Base-by-base conservation (phyloP, 768 basidiomycete genomes). In the Serendipita vermifera region DNA sequence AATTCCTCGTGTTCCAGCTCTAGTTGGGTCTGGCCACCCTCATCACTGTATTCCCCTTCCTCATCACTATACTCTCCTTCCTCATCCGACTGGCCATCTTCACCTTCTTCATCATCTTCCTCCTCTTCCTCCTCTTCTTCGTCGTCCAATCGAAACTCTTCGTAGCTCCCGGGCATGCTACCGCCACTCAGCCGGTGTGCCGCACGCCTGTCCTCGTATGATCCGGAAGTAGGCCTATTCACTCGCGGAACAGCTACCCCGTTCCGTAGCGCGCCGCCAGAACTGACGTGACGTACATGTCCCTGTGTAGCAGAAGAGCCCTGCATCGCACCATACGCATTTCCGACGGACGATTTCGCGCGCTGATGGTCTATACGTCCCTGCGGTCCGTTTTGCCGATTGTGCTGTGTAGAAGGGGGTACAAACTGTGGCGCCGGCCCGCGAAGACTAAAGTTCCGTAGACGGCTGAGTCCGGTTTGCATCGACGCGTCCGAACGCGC, bases 401-500 rank as follows among this genome's bases (percentile, higher is more conserved):
- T 38, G 54, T 56, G 31, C 53, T 61, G 6, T 39, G 33, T 35
- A 55, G 61, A 38, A 26, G 33, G 41, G 9, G 46, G 20, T 11
- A 40, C 22, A 11, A 31, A 26, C 31, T 48, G 7, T 24, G 32
- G 57, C n/a, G 55, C n/a, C 3, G 55, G 39, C 54, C 75, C 66
- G 58, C 71, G 78, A n/a, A 88, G 73, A 66, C 84, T 82, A 71
- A 88, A 81, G 67, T 89, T 80, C 58, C 88, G 70, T 24, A 96
- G 67, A 5, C 88, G 79, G 5, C 84, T 79, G 11, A 89, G 72
- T 0, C 87, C 72, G 62, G 81, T 83, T 61, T 79, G 79, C 59
- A 80, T 77, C 1, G 87, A 87, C 3, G 80, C 80, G 63, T 97
- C 94, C 1, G 93, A 97, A 1, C 89, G 81, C 2, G 94, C 96